These are phyloP conservation scores for Sugiyamaella smithiae DNA, from an alignment of 805 yeast species.

Conservation along the genomic window DNA sequence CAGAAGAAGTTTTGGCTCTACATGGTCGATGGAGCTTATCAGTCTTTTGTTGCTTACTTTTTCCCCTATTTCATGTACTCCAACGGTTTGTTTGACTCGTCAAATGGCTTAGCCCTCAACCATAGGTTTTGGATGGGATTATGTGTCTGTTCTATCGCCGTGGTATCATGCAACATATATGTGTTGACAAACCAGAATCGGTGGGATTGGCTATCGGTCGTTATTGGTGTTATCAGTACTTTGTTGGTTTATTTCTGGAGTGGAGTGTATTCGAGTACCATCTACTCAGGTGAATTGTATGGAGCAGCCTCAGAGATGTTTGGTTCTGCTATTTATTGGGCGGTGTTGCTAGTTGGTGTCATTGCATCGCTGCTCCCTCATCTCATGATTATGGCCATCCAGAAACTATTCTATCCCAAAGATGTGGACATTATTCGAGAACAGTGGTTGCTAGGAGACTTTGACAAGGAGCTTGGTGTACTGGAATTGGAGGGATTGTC, in stretches of 20 bases:
- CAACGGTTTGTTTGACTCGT: slow-evolving; percentile 40
- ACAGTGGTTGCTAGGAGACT: slow-evolving; percentile 36
- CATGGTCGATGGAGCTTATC: slow-evolving; percentile 72
- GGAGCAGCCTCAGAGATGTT: slow-evolving; percentile 60
- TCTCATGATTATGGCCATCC: slow-evolving; percentile 48
- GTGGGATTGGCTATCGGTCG: slow-evolving; percentile 71
- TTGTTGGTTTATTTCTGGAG: slow-evolving; percentile 69
- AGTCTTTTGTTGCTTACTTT: slow-evolving; percentile 64
- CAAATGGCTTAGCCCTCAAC: slow-evolving; percentile 53
- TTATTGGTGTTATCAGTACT: slow-evolving; percentile 53
- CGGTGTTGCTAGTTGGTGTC: slow-evolving; percentile 54
- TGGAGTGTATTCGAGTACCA: slow-evolving; percentile 66
- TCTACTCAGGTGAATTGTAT: slow-evolving; percentile 57
- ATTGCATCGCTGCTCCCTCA: slow-evolving; percentile 60
- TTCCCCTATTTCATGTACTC: slow-evolving; percentile 63
- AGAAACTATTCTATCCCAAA: slow-evolving; percentile 53
- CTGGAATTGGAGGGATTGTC: background rate
- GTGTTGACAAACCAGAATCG: slow-evolving; percentile 65
- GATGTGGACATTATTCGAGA: slow-evolving; percentile 75
- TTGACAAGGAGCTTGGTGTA: slow-evolving; percentile 7
- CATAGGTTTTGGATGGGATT: slow-evolving; percentile 74
- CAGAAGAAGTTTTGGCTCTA: slow-evolving; percentile 58
- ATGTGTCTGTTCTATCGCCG: slow-evolving; percentile 57
- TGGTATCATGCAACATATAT: slow-evolving; percentile 62
- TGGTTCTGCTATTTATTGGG: slow-evolving; percentile 66